These are phyloP conservation scores for Paraconiothyrium sp. DNA, from an alignment of 2,329 filamentous ascomycete genomes.

Conservation along the genomic window DNA sequence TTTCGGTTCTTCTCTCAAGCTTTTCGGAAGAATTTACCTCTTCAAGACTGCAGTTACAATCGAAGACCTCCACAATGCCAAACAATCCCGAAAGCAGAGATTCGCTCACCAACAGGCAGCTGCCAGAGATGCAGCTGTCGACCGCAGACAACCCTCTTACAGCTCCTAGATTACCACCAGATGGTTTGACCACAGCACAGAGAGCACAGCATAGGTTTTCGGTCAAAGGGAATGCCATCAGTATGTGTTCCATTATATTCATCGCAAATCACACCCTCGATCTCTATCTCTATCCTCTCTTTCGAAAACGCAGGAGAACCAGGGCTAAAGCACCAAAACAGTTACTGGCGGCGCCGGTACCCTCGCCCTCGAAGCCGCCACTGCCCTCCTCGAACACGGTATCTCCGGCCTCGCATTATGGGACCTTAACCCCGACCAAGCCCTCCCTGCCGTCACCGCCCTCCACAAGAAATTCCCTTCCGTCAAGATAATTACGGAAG, in stretches of 20 bases:
- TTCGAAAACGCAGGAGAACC: not conserved
- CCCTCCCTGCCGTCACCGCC: constrained; percentile 53
- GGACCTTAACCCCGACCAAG: constrained; percentile 62
- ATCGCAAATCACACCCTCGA: not conserved
- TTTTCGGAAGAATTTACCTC: not conserved
- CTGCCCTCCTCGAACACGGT: constrained; percentile 75
- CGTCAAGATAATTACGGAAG: constrained; percentile 59
- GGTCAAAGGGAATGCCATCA: constrained; percentile 63
- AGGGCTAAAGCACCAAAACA: constrained; percentile 23
- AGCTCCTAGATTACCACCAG: constrained; percentile 55
- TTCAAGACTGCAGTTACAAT: not conserved
- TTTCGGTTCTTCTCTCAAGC: not conserved
- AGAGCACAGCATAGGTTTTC: constrained; percentile 60
- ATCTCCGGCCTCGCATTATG: constrained; percentile 67
- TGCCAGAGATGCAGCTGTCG: constrained; percentile 62
- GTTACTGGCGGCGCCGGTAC: constrained; percentile 75
- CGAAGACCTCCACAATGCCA: not conserved
- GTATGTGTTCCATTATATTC: constrained; percentile 47
- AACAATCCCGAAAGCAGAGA: constrained; percentile 52
- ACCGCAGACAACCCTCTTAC: constrained; percentile 55
- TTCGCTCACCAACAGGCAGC: constrained; percentile 54
- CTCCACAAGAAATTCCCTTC: constrained; percentile 65
- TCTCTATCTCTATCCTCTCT: not conserved
- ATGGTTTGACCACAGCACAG: constrained; percentile 52
- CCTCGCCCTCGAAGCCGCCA: constrained; percentile 66